Base-by-base conservation (phyloP, 2,329 filamentous ascomycete genomes). In the Trichothecium roseum region DNA sequence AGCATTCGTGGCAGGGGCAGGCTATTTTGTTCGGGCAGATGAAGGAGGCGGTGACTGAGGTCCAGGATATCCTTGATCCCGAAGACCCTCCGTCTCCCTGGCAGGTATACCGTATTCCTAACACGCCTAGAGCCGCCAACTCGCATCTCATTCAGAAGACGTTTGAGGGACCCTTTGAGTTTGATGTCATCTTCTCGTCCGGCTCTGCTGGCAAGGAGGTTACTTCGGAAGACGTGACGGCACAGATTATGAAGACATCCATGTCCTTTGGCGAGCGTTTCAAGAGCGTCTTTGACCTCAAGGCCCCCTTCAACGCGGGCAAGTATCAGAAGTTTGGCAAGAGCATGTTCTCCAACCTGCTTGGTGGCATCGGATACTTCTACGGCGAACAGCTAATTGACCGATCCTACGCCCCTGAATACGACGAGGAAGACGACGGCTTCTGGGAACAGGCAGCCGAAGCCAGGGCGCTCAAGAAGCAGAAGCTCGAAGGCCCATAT, bases 351-450 rank as follows among this genome's bases (percentile, higher is more conserved):
- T 95, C 89, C 2, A 98, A 96, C 55, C 66, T 98, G 24, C 70
- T 94, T 26, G 91, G 91, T 37, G 91, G 91, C 32, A 85, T 96
- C 47, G 91, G 91, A 8, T 96, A 94, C 61, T 98, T 98, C 63
- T 74, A 93, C 50, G 91, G 91, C 28, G 72, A 91, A 39, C 81
- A 86, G 24, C 63, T 95, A 16, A 84, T 94, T 35, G 91, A 98
- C 54, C 81, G 87, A 27, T 94, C 88, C 1, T 84, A 89, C 50
- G 85, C 86, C n/a, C 66, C 81, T 8, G 89, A 94, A 50, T 96
- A 96, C 46, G 86, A 94, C 9, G 91, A 98, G 61, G 86, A 93
- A 44, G 84, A 86, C 40, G 91, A 96, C 58, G 83, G 84, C 0
- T 96, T 96, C 61, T 95, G 89, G 88, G 81, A 91, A 52, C 88